Base-by-base conservation (phyloP, 768 basidiomycete genomes). In the Xerocomellus chrysenteron region DNA sequence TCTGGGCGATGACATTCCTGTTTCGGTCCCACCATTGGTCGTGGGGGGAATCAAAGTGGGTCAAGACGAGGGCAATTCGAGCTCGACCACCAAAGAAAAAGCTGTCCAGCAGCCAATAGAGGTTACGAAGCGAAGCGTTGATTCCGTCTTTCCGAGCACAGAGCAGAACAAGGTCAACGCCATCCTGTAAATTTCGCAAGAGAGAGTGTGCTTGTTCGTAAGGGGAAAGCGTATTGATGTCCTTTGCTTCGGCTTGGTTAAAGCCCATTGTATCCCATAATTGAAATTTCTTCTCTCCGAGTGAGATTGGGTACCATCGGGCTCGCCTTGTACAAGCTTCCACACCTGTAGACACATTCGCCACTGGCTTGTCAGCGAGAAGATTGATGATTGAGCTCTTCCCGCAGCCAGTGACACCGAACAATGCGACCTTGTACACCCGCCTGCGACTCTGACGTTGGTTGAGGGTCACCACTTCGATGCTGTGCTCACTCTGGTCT, bases 1-100 rank as follows among this genome's bases (percentile, higher is more conserved):
- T 54, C 24, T 55, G 56, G 46, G 56, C 69, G 69, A 42, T 55
- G 33, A 7, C 26, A 45, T 56, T 49, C 14, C 67, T 54, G 42
- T 78, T 78, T 45, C 59, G 43, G 9, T 47, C 56, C 78, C 78
- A 79, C 78, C 78, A 79, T n/a, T 57, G 54, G 2, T 68, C 62
- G 51, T 71, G 64, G 8, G 67, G 64, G 3, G 13, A 64, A 64
- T 63, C 78, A 16, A 78, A 69, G 33, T 76, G 72, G 13, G 76
- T 79, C 33, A 79, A 59, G 45, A 74, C 68, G 19, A 79, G 58
- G 8, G 73, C 67, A 40, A 75, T 69, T 7, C 71, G 75, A 1
- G 75, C 78, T 12, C 63, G 52, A 21, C 65, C 58, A 13, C 60
- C 62, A 49, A 77, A 78, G 49, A 80, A 72, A 43, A 78, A 68